Evolutionary conservation across 2,329 filamentous ascomycete genomes (phyloP).

Genomic region (Colletotrichum neosansevieriae): DNA sequence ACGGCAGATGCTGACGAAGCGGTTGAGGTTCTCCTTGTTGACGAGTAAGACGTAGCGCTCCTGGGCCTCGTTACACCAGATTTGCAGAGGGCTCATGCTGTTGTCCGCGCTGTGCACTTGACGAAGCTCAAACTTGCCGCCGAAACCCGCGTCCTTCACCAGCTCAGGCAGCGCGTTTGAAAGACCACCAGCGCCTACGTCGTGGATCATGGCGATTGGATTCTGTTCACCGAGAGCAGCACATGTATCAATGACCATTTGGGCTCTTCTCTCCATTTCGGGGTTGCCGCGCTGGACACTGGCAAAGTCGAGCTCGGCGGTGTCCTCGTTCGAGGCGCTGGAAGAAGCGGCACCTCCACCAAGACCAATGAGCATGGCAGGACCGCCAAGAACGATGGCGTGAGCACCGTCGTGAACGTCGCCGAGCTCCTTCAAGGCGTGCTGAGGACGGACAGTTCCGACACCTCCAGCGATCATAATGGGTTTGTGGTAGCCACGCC

Average conservation of each 20-base stretch:
- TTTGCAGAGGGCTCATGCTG: conserved; percentile 94
- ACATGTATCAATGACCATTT: conserved; percentile 98
- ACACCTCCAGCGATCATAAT: conserved; percentile 98
- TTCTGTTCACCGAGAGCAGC: conserved; percentile 84
- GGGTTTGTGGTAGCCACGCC: conserved; percentile 95
- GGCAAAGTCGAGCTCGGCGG: conserved; percentile 93
- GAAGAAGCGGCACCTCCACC: conserved; percentile 96
- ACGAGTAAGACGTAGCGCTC: conserved; percentile 95
- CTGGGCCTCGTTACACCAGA: conserved; percentile 98
- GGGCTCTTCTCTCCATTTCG: conserved; percentile 93
- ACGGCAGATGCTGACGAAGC: conserved; percentile 75
- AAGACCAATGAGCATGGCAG: conserved; percentile 97
- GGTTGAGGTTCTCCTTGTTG: conserved; percentile 82
- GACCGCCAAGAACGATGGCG: conserved; percentile 92
- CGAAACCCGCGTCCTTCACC: conserved; percentile 90
- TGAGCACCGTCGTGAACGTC: conserved; percentile 89
- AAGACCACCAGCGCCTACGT: conserved; percentile 92
- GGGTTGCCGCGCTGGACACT: conserved; percentile 98
- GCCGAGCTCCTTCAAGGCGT: conserved; percentile 85
- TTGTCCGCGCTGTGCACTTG: conserved; percentile 91
- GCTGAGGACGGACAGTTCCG: conserved; percentile 89
- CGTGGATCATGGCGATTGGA: conserved; percentile 96
- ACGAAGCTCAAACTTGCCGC: conserved; percentile 92
- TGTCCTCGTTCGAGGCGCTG: conserved; percentile 87
- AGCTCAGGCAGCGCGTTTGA: conserved; percentile 82